Conservation (phyloP, 768 basidiomycete genomes). For the Tubosaeta sp. region DNA sequence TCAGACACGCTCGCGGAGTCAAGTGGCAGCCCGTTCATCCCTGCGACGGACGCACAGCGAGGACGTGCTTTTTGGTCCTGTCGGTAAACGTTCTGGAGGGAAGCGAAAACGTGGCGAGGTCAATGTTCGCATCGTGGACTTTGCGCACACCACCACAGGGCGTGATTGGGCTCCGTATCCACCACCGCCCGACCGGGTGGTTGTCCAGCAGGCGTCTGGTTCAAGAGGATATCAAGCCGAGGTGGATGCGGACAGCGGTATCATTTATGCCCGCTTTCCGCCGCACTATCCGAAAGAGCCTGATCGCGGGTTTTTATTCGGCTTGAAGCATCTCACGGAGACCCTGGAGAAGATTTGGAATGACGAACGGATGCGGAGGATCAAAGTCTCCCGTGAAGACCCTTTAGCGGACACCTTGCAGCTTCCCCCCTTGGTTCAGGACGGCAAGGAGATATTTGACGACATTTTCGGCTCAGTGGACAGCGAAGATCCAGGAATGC, state of each 20-base stretch:
- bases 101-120: slow-evolving; percentile 84
- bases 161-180: slow-evolving; percentile 79
- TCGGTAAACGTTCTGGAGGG: slow-evolving; percentile 57
- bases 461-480: slow-evolving; percentile 56
- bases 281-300: slow-evolving; percentile 87
- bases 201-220: slow-evolving; percentile 46
- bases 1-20: slow-evolving; percentile 36
- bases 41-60: slow-evolving; percentile 78
- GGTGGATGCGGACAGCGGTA: slow-evolving; percentile 76
- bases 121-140: slow-evolving; percentile 95
- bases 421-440: slow-evolving; percentile 59
- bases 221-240: slow-evolving; percentile 78
- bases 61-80: slow-evolving; percentile 66
- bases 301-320: slow-evolving; percentile 92
- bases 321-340: slow-evolving; percentile 74
- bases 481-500: slow-evolving; percentile 69
- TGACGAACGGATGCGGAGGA: slow-evolving; percentile 69
- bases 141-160: slow-evolving; percentile 97
- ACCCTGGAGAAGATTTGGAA: slow-evolving; percentile 85
- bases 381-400: slow-evolving; percentile 60
- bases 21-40: slow-evolving; percentile 38
- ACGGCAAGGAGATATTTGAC: slow-evolving; percentile 77
- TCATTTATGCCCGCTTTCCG: slow-evolving; percentile 89
- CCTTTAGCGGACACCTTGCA: slow-evolving; percentile 41
- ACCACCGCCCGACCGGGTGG: slow-evolving; percentile 36